A percentile compares a stretch with the other conserved stretches of the same genome.
These are phyloP conservation scores for Fusarium piperis DNA, from an alignment of 2,329 filamentous ascomycete species.

Conservation along the genomic window DNA sequence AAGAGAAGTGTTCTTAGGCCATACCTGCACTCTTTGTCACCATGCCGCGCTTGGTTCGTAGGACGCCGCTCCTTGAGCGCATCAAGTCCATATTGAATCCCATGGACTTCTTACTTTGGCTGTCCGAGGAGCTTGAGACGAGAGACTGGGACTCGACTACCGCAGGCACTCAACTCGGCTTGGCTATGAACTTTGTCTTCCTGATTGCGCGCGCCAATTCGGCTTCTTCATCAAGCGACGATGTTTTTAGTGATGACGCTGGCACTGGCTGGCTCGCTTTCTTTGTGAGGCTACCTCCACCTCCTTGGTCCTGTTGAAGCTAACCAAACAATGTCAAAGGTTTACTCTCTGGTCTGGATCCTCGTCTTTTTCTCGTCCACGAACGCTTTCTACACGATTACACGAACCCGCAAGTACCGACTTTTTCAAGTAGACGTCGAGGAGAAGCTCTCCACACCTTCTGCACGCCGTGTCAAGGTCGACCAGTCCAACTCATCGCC, in stretches of 20 bases:
- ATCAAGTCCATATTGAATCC: constrained; percentile 84
- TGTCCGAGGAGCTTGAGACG: constrained; percentile 92
- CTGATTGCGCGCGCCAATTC: constrained; percentile 85
- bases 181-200: constrained; percentile 81
- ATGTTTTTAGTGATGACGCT: constrained; percentile 82
- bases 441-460: constrained; percentile 78
- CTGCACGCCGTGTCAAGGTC: constrained; percentile 87
- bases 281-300: constrained; percentile 55
- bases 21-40: constrained; percentile 41
- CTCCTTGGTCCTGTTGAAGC: background rate
- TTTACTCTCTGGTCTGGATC: constrained; percentile 75
- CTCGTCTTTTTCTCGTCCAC: constrained; percentile 72
- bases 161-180: constrained; percentile 78
- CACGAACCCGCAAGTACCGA: constrained; percentile 84
- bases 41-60: constrained; percentile 83
- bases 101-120: constrained; percentile 88
- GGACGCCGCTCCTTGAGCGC: constrained; percentile 81
- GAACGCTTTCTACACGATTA: constrained; percentile 86
- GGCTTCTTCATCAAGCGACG: constrained; percentile 68
- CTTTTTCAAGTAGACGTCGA: constrained; percentile 91
- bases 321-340: constrained; percentile 54
- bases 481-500: constrained; percentile 74
- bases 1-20: background rate
- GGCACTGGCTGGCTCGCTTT: constrained; percentile 72
- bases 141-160: constrained; percentile 88